These are phyloP conservation scores for Scedosporium aurantiacum DNA, from an alignment of 2,329 filamentous ascomycete genomes.

Conservation along the genomic window DNA sequence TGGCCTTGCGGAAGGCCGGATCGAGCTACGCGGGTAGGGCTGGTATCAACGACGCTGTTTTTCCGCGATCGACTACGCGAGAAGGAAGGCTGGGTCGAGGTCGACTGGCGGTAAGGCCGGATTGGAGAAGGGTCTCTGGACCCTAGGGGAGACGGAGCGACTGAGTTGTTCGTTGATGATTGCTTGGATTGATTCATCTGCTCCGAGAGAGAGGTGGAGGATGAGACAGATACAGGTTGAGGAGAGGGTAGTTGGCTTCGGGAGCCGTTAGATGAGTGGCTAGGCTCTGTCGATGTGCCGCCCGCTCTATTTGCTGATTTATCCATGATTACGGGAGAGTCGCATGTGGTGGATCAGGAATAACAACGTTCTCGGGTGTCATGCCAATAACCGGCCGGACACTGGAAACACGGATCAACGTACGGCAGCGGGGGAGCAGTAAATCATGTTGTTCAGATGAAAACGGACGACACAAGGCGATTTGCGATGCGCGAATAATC, in stretches of 20 bases:
- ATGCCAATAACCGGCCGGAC: slow-evolving; percentile 3
- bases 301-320: slow-evolving; percentile 4
- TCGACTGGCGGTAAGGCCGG: slow-evolving; percentile 24
- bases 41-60: slow-evolving; percentile 53
- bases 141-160: slow-evolving; percentile 2
- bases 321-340: slow-evolving; percentile 6
- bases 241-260: background rate
- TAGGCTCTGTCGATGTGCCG: background rate
- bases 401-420: background rate
- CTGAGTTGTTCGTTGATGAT: slow-evolving; percentile 6
- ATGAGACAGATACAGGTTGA: slow-evolving; percentile 3
- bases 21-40: slow-evolving; percentile 43
- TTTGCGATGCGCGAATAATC: background rate
- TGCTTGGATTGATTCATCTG: slow-evolving; percentile 2
- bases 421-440: background rate
- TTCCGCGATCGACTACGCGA: slow-evolving; percentile 46
- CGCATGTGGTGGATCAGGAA: slow-evolving; percentile 6
- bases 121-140: slow-evolving; percentile 38
- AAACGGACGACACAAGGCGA: background rate
- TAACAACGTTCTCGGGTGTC: background rate
- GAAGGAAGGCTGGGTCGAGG: slow-evolving; percentile 22
- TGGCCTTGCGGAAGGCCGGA: slow-evolving; percentile 45
- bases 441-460: slow-evolving; percentile 1
- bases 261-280: background rate
- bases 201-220: slow-evolving; percentile 3